Conservation (phyloP, 805 yeast genomes). For the Nakazawaea ambrosiae region DNA sequence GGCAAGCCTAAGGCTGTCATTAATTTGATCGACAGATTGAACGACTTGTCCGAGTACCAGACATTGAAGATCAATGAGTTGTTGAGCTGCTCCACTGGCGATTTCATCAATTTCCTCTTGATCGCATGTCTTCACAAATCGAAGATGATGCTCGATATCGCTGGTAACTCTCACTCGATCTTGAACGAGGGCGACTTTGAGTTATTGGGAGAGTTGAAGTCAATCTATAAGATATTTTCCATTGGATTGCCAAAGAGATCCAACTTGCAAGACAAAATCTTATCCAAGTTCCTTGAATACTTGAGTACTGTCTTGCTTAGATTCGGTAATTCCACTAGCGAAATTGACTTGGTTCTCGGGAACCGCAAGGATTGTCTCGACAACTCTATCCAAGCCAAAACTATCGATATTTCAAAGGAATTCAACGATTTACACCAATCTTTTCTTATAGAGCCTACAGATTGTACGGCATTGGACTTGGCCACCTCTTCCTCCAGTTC, state of each 20-base stretch:
- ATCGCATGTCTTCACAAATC: background rate
- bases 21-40: background rate
- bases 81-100: background rate
- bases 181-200: too few species aligned
- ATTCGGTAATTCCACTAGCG: too few species aligned
- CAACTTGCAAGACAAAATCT: too few species aligned
- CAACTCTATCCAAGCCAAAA: too few species aligned
- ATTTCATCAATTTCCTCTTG: slow-evolving; percentile 2
- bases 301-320: too few species aligned
- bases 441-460: slow-evolving; percentile 2
- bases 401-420: slow-evolving; percentile 10
- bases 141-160: background rate
- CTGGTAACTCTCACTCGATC: too few species aligned
- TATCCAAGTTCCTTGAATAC: too few species aligned
- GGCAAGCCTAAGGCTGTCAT: background rate
- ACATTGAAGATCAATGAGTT: slow-evolving; percentile 3
- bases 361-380: too few species aligned
- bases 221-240: background rate
- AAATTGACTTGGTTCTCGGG: too few species aligned
- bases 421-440: slow-evolving; percentile 9
- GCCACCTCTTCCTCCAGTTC: too few species aligned
- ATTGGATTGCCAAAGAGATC: background rate
- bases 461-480: too few species aligned
- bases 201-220: background rate
- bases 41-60: slow-evolving; percentile 1